Evolutionary conservation across 768 basidiomycete species (phyloP), one percentile per base, ranked within the genome.

Genomic region (Xerocomellus amylosporus): DNA sequence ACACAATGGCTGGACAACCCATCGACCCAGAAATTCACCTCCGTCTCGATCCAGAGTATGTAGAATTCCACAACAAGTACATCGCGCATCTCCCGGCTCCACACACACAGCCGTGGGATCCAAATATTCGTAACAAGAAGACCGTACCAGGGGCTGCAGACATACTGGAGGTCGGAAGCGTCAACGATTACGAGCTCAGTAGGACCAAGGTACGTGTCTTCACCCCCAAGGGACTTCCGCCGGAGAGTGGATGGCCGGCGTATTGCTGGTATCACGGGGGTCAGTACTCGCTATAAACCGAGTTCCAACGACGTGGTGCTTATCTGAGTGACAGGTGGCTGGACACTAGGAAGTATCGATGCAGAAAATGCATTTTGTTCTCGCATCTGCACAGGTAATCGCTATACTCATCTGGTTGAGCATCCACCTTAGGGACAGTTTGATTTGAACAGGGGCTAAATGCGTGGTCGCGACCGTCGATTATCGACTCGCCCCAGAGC

Each of bases 231-330:
- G 67, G 67, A 19, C 73, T 78, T 43, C 61, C 73, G 0, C 86
- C 86, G 0, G 64, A 61, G 2, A 68, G 66, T 0, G 88, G 88
- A 17, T 89, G 88, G 88, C 87, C 87, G 0, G 79, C 83, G 2
- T 80, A 89, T 55, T 77, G 88, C 41, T 90, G 79, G 76, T 88
- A 84, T 65, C 88, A 89, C 58, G 88, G 88, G 49, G 88, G 87
- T 81, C 55, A 51, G 77, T 59, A 9, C 12, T 14, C 36, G 8
- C 40, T 37, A 14, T 5, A 38, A 38, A 34, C 4, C 5, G 15
- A 30, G 8, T 5, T 40, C 17, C 38, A 15, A 24, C 28, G 17
- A 15, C 5, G 14, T 31, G 17, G 17, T 41, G 4, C 39, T 62
- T 24, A 57, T 41, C 12, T 17, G 46, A 43, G 5, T 13, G 19